Conservation (phyloP, 257 asterid genomes). For the Solanum sparsipilum region DNA sequence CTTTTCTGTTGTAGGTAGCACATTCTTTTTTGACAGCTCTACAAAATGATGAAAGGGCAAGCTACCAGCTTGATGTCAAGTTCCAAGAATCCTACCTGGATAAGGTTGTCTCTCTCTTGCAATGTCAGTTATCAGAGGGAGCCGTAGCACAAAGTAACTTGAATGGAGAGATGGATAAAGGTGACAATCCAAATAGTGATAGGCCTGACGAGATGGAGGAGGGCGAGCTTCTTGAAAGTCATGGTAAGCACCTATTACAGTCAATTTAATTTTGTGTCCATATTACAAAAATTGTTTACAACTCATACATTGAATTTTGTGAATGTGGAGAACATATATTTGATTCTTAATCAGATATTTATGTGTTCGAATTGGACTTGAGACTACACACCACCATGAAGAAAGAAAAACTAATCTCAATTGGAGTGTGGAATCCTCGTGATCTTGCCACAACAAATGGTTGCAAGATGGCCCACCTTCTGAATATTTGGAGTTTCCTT, state of each 20-base stretch:
- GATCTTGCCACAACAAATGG: not conserved
- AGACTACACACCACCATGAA: not conserved
- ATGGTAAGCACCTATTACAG: constrained; percentile 36
- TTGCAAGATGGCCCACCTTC: not conserved
- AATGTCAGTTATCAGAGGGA: constrained; percentile 88
- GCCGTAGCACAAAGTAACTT: constrained; percentile 51
- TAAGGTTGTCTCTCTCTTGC: constrained; percentile 82
- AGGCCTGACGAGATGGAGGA: constrained; percentile 77
- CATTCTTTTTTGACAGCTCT: constrained; percentile 75
- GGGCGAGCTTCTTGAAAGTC: constrained; percentile 81
- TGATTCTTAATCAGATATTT: not conserved
- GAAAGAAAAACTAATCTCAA: not conserved
- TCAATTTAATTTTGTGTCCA: not conserved
- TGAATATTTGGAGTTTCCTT: not conserved
- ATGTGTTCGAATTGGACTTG: not conserved
- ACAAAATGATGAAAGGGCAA: constrained; percentile 96
- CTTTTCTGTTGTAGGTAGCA: constrained; percentile 59
- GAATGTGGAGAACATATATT: not conserved
- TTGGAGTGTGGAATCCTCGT: not conserved
- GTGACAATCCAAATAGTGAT: constrained; percentile 22
- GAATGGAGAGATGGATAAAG: constrained; percentile 19
- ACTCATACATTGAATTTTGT: not conserved
- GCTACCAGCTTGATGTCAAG: constrained; percentile 91
- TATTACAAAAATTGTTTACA: not conserved
- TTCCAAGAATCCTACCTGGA: constrained; percentile 88